phyloP scores from a whole-genome alignment of 805 yeast species.

The Myxozyma nipponensis region DNA sequence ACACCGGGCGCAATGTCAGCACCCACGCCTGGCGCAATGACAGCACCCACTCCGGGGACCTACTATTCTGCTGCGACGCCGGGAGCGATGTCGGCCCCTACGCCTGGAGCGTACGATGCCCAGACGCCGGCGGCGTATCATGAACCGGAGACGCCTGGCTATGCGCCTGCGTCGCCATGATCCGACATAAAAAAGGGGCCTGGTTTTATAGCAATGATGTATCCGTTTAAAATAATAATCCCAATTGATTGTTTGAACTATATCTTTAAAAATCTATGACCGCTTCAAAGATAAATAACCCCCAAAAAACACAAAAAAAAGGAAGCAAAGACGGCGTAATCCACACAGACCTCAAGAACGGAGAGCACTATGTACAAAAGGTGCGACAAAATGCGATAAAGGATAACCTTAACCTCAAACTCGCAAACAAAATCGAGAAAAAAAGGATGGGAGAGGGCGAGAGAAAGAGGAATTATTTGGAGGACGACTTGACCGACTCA shows the following conservation, averaged over 20 bases:
- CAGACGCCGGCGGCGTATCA: slow-evolving; percentile 4
- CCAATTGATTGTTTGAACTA: no score
- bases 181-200: background rate
- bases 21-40: slow-evolving; percentile 43
- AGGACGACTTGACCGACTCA: slow-evolving; percentile 18
- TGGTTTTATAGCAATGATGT: no score
- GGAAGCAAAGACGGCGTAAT: background rate
- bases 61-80: slow-evolving; percentile 37
- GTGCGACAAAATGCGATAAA: background rate
- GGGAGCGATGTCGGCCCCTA: slow-evolving; percentile 36
- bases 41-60: slow-evolving; percentile 38
- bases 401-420: background rate
- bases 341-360: background rate
- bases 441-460: background rate
- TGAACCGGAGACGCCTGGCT: slow-evolving; percentile 31
- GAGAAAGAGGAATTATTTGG: slow-evolving; percentile 15
- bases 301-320: background rate
- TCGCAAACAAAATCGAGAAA: no score
- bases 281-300: background rate
- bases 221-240: no score
- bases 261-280: no score
- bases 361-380: background rate
- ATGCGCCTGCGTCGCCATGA: slow-evolving; percentile 29
- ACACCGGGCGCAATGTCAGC: slow-evolving; percentile 39
- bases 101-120: slow-evolving; percentile 30